Percentiles rank a stretch among this genome's conserved stretches.
phyloP scores from a whole-genome alignment of 1,284 basidiomycete species.

The Entoloma clypeatum region DNA sequence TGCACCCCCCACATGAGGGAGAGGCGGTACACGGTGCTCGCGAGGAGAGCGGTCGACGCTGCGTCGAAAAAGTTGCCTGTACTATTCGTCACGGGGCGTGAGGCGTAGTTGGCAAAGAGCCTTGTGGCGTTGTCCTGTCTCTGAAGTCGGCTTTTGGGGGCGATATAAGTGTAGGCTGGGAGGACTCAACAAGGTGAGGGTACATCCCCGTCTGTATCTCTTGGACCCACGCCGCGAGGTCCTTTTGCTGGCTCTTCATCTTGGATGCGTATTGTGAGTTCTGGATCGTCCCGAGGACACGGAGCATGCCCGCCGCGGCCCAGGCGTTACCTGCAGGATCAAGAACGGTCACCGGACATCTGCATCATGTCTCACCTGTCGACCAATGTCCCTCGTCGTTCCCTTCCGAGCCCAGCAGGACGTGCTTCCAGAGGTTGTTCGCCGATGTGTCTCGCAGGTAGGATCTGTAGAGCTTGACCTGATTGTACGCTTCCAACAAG shows the following conservation, averaged over 20 bases:
- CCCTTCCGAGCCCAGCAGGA: conserved; percentile 48
- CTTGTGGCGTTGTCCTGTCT: conserved; percentile 14
- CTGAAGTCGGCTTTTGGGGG: conserved; percentile 6
- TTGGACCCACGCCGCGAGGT: conserved; percentile 63
- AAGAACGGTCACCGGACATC: neutral
- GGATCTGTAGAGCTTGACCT: conserved; percentile 75
- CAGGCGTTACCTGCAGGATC: conserved; percentile 67
- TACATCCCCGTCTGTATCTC: conserved; percentile 79
- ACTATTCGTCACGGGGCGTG: conserved; percentile 36
- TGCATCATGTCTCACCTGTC: conserved; percentile 46
- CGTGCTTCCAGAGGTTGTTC: conserved; percentile 66
- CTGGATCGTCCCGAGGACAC: conserved; percentile 74
- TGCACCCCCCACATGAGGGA: conserved; percentile 50
- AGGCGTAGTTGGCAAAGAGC: conserved; percentile 72
- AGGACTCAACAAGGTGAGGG: conserved; percentile 42
- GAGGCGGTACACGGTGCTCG: conserved; percentile 72
- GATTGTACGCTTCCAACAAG: conserved; percentile 69
- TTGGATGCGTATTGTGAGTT: conserved; percentile 52
- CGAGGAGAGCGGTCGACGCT: conserved; percentile 71
- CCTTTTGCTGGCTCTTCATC: conserved; percentile 51
- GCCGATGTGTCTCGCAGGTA: conserved; percentile 49
- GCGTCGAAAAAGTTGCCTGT: conserved; percentile 68
- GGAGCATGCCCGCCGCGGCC: conserved; percentile 82
- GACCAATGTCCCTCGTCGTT: conserved; percentile 70
- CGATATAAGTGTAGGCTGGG: conserved; percentile 1